Base-by-base conservation (phyloP, 2,329 filamentous ascomycete genomes). In the Mycogone perniciosa region DNA sequence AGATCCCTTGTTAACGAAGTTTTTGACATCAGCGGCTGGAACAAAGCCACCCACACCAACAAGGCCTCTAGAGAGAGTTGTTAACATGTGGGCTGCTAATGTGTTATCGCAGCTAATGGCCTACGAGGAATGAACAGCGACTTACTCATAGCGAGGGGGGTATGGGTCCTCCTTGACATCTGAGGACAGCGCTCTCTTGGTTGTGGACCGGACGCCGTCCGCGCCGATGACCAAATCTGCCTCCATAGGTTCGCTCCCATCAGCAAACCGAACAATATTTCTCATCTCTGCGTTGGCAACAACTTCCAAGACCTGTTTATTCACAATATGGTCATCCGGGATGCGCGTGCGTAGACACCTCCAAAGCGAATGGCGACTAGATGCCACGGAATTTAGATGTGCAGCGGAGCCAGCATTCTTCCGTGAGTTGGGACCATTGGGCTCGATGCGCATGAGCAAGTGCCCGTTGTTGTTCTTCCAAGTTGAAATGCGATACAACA, bases 221-320 rank as follows among this genome's bases (percentile, higher is more conserved):
- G 61, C 61, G 2, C 61, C 61, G 34, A 63, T 57, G 6, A 63
- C 53, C 7, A 63, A 38, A 37, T 63, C 60, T 1, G 51, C 61
- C 26, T 63, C 58, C 7, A 56, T 46, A 0, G 56, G 20, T 5
- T 57, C 45, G 26, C 56, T 54, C 2, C 52, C 60, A 20, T 63
- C 61, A 5, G 42, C 53, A 41, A 63, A 62, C 9, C 42, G 51
- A 39, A 63, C 40, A 1, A 46, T 13, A 26, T 62, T 61, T 29
- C 39, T 50, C 7, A 59, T 54, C 1, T 57, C 31, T 0, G 53
- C 7, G 9, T 54, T 56, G 4, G 59, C 55, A 5, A 50, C 27
- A 8, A 62, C 58, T 2, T 53, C 41, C 1, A 44, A 10, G 11
- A 62, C 59, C n/a, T 54, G 46, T 26, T 57, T 62, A 26, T 53